Base-by-base conservation (phyloP, 306 rosid species). In the Alnus glutinosa region DNA sequence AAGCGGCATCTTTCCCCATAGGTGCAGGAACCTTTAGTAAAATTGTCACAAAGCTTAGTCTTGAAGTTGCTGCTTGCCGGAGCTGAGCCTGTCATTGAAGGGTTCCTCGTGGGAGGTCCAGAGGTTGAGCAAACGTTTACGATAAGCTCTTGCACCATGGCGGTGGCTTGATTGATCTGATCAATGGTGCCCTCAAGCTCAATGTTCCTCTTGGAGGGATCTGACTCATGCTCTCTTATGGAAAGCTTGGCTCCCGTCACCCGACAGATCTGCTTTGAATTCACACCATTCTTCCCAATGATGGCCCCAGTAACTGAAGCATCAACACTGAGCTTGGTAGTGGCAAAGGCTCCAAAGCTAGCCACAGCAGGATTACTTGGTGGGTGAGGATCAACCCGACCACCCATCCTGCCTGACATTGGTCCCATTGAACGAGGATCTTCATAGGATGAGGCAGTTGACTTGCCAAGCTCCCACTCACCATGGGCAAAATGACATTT, bases 1-100 rank as follows among this genome's bases (percentile, higher is more conserved):
- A 93, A 93, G 80, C 90, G 97, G 73, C 98, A 93, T 82, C 90
- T 87, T 1, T 93, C 98, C 52, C 98, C 97, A 57, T 91, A 91
- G 39, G 97, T 90, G 91, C 98, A 93, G 44, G 89, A 72, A 44
- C 97, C 92, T 73, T 93, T 90, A 2, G 88, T 34, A 71, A 89
- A 91, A 66, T 90, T 90, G 46, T 90, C 97, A 72, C 98, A 93
- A 19, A 91, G 77, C 82, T 90, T 93, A 13, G 97, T 93, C 91
- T 89, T 93, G 73, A 91, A 91, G 85, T 87, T 90, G 88, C 75
- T 83, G 88, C 75, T 83, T 13, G 76, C 77, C 0, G 83, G 55
- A 10, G 68, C 83, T 3, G 85, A 76, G n/a, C 68, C 79, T 14
- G 84, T 86, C 42, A 70, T n/a, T 1, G 58, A 52, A 3, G 79